Conservation (phyloP, 2,329 filamentous ascomycete species). For the Botrytis paeoniae region DNA sequence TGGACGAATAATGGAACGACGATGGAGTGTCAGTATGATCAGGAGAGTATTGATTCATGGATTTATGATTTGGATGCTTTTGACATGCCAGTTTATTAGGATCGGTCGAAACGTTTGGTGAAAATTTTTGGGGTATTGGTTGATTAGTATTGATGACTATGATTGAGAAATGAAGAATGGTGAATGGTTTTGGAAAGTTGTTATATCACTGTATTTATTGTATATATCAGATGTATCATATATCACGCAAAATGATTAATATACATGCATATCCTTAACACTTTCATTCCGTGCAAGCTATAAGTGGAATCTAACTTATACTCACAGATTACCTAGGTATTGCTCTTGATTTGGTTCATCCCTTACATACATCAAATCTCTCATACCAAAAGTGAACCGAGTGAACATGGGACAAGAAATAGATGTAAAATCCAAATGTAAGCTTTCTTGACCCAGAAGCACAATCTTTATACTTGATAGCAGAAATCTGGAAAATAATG, state of each 20-base stretch:
- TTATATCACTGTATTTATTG: neutral
- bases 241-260: neutral
- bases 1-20: slow-evolving; percentile 31
- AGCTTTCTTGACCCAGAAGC: too few species aligned
- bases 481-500: neutral
- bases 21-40: slow-evolving; percentile 35
- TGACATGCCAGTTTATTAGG: slow-evolving; percentile 25
- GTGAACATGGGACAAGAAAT: neutral
- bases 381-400: neutral
- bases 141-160: neutral
- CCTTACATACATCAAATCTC: neutral
- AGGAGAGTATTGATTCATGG: slow-evolving; percentile 35
- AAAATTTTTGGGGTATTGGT: neutral
- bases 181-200: neutral
- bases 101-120: neutral
- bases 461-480: neutral
- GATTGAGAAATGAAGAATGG: neutral
- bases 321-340: too few species aligned
- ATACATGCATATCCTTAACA: neutral
- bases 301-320: too few species aligned
- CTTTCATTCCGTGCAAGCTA: neutral
- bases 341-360: neutral
- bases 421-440: too few species aligned
- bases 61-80: slow-evolving; percentile 32
- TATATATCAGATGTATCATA: neutral